A percentile compares a stretch with the other conserved stretches of the same genome.
These are phyloP conservation scores for Colletotrichum lentis DNA, from an alignment of 2,329 filamentous ascomycete genomes.

Conservation along the genomic window DNA sequence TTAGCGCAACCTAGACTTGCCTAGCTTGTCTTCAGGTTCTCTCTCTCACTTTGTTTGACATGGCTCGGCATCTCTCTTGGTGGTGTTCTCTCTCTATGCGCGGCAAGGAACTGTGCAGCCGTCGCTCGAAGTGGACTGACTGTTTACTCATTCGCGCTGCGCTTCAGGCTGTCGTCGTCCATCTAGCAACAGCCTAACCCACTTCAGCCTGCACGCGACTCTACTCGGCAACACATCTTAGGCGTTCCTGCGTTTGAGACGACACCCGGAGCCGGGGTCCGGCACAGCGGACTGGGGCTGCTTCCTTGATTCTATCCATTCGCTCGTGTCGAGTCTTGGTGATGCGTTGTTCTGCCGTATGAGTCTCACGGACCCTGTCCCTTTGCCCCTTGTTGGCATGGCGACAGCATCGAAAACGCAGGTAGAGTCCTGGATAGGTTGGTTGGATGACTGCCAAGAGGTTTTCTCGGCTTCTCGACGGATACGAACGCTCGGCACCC, in stretches of 20 bases:
- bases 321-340: conserved; percentile 29
- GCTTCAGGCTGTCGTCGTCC: conserved; percentile 12
- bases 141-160: conserved; percentile 1
- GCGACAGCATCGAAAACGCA: conserved; percentile 30
- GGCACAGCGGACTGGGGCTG: neutral
- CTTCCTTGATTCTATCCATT: conserved; percentile 32
- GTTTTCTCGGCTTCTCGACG: conserved; percentile 4
- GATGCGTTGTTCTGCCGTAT: conserved; percentile 31
- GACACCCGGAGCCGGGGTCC: conserved; percentile 27
- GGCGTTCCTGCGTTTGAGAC: conserved; percentile 37
- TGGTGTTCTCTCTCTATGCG: neutral
- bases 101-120: neutral
- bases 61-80: neutral
- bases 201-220: conserved; percentile 27
- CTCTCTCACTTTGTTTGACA: no score
- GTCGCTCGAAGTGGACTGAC: neutral
- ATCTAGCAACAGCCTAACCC: conserved; percentile 18
- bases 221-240: conserved; percentile 16
- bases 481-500: conserved; percentile 12
- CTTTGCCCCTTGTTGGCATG: conserved; percentile 31
- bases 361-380: conserved; percentile 7
- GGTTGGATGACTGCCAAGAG: conserved; percentile 17
- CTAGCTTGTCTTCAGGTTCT: conserved; percentile 3
- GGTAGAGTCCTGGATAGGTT: conserved; percentile 1
- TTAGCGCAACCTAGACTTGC: conserved; percentile 9